Evolutionary conservation across 495 filamentous ascomycete genomes (phyloP).

Genomic region (Barbatosphaeria neglecta): DNA sequence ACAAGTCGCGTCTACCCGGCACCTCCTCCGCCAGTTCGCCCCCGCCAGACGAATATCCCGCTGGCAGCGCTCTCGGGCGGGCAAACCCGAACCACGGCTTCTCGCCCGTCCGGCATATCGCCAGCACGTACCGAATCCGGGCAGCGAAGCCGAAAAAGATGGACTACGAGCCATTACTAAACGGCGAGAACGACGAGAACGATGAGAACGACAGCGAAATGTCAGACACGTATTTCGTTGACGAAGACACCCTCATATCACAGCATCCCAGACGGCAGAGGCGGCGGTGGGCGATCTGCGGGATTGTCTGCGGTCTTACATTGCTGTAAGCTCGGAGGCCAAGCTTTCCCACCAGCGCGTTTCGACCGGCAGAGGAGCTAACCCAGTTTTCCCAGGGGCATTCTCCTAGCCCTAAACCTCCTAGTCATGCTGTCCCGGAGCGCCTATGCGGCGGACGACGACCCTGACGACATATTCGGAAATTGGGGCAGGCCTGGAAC

Average conservation of each 20-base stretch:
- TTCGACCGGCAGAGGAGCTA: too few species aligned
- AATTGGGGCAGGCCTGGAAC: constrained; percentile 40
- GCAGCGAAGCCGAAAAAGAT: not conserved
- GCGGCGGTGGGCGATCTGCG: constrained; percentile 2
- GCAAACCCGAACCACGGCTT: not conserved
- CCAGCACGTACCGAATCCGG: not conserved
- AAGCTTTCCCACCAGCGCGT: not conserved
- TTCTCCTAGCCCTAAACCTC: constrained; percentile 2
- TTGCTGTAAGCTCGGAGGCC: constrained; percentile 3
- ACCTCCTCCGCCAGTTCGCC: not conserved
- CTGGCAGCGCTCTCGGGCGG: not conserved
- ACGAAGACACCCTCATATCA: not conserved
- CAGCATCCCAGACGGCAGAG: not conserved
- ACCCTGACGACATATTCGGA: constrained; percentile 45
- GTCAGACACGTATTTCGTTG: not conserved
- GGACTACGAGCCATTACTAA: not conserved
- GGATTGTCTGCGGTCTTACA: not conserved
- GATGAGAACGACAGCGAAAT: not conserved
- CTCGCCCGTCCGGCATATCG: not conserved
- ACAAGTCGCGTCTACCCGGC: not conserved
- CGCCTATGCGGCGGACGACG: constrained; percentile 42
- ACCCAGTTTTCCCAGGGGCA: too few species aligned
- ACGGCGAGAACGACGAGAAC: not conserved
- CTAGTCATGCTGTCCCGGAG: constrained; percentile 22
- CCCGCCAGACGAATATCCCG: not conserved